A percentile compares a stretch with the other conserved stretches of the same genome.
These are phyloP conservation scores for Prunella vulgaris DNA, from an alignment of 257 asterid species.

Conservation along the genomic window DNA sequence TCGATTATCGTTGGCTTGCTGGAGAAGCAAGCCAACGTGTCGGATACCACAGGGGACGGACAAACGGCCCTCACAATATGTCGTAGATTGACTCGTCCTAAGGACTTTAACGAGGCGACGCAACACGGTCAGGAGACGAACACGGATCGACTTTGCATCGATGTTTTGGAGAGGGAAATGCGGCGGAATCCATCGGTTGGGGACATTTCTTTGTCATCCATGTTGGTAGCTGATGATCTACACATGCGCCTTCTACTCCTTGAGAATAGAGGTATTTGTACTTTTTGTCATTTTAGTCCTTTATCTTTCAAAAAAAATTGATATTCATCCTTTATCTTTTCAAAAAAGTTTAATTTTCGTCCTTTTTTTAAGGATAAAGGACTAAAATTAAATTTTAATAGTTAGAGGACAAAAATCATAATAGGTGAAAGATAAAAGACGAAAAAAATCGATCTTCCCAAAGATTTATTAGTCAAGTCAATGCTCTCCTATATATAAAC, in stretches of 20 bases:
- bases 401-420: too few species aligned
- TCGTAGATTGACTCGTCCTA: slow-evolving; percentile 65
- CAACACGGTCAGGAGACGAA: slow-evolving; percentile 66
- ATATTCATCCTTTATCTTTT: too few species aligned
- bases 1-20: slow-evolving; percentile 49
- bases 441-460: too few species aligned
- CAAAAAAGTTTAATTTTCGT: too few species aligned
- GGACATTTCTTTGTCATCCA: slow-evolving; percentile 39
- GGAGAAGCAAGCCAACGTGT: slow-evolving; percentile 52
- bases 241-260: slow-evolving; percentile 72
- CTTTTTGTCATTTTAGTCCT: too few species aligned
- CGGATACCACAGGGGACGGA: slow-evolving; percentile 57
- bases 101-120: slow-evolving; percentile 54
- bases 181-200: slow-evolving; percentile 58
- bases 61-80: slow-evolving; percentile 64
- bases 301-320: too few species aligned
- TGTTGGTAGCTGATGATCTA: slow-evolving; percentile 70
- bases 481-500: too few species aligned
- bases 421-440: too few species aligned
- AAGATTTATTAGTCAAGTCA: too few species aligned
- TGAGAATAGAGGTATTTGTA: slow-evolving; percentile 71
- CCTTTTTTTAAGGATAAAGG: too few species aligned
- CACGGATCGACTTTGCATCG: slow-evolving; percentile 66
- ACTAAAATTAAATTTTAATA: too few species aligned
- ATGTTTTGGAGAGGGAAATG: slow-evolving; percentile 70